Evolutionary conservation across 2,329 filamentous ascomycete genomes (phyloP).

Genomic region (Shiraia sp.): DNA sequence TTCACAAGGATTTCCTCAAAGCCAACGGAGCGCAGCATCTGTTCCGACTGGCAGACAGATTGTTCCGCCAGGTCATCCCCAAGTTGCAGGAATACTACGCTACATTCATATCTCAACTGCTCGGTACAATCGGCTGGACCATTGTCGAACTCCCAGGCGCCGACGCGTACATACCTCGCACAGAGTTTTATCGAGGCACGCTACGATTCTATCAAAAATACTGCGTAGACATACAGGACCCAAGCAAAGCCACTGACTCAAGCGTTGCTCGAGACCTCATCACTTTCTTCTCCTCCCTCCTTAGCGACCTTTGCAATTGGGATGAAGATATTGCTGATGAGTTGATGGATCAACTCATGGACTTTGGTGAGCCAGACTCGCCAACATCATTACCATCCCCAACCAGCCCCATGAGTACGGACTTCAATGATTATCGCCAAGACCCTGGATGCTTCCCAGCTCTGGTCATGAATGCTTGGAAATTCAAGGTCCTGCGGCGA

Average conservation of each 20-base stretch:
- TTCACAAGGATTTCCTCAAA: constrained; percentile 30
- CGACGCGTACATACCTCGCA: constrained; percentile 13
- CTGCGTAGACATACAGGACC: constrained; percentile 30
- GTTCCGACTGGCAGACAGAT: constrained; percentile 22
- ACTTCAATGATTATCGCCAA: constrained; percentile 20
- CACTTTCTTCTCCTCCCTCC: constrained; percentile 19
- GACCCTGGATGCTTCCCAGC: constrained; percentile 48
- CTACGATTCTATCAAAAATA: constrained; percentile 35
- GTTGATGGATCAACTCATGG: constrained; percentile 30
- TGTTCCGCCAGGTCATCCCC: constrained; percentile 22
- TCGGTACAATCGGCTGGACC: constrained; percentile 28
- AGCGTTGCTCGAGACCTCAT: constrained; percentile 31
- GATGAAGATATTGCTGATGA: constrained; percentile 25
- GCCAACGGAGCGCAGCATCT: constrained; percentile 31
- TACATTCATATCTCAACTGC: constrained; percentile 16
- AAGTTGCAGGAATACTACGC: constrained; percentile 22
- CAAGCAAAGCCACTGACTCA: constrained; percentile 32
- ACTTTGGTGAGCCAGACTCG: constrained; percentile 26
- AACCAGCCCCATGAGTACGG: constrained; percentile 2
- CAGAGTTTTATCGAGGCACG: constrained; percentile 22
- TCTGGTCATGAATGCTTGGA: constrained; percentile 67
- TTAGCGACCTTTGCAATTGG: constrained; percentile 33
- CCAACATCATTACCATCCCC: constrained; percentile 18
- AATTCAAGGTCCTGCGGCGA: constrained; percentile 68
- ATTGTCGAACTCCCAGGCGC: constrained; percentile 15